Percentiles rank a stretch among this genome's conserved stretches.
Conservation (phyloP, 495 filamentous ascomycete genomes). For the Podospora australis region DNA sequence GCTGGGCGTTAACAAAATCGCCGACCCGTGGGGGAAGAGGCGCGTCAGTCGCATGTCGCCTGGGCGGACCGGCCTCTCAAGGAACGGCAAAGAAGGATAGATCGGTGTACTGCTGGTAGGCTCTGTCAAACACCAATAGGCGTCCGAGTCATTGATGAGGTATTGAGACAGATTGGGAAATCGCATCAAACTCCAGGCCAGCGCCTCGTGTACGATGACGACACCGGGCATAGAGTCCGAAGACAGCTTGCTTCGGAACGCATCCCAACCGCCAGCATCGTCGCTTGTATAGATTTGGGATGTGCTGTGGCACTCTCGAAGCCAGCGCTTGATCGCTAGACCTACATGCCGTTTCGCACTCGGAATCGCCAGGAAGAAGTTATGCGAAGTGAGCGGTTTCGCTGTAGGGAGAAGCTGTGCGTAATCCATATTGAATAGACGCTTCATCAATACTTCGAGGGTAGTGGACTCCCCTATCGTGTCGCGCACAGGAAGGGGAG, state of each 20-base stretch:
- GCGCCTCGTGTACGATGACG: constrained; percentile 31
- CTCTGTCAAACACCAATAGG: constrained; percentile 30
- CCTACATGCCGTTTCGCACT: constrained; percentile 3
- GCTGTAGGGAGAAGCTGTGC: constrained; percentile 17
- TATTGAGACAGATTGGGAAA: constrained; percentile 20
- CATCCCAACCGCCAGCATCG: constrained; percentile 23
- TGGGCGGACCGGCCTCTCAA: neutral
- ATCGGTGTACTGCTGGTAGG: constrained; percentile 15
- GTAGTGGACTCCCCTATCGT: too few relatives aligned
- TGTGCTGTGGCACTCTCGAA: constrained; percentile 19
- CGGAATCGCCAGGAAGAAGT: constrained; percentile 30
- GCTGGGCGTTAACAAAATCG: constrained; percentile 59
- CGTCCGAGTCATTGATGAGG: constrained; percentile 13
- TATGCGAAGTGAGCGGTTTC: constrained; percentile 1
- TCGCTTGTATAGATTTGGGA: constrained; percentile 23
- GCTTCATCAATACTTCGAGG: constrained; percentile 15
- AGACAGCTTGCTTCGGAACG: constrained; percentile 12
- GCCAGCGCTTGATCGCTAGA: constrained; percentile 21
- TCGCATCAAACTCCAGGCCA: constrained; percentile 22
- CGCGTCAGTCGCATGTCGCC: constrained; percentile 36
- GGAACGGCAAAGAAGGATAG: constrained; percentile 16
- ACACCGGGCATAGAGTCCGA: constrained; percentile 12
- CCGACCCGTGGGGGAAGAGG: constrained; percentile 53
- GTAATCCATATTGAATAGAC: constrained; percentile 23
- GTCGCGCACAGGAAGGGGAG: too few relatives aligned